These are phyloP conservation scores for Acmispon strigosus DNA, from an alignment of 306 rosid species.

Conservation along the genomic window DNA sequence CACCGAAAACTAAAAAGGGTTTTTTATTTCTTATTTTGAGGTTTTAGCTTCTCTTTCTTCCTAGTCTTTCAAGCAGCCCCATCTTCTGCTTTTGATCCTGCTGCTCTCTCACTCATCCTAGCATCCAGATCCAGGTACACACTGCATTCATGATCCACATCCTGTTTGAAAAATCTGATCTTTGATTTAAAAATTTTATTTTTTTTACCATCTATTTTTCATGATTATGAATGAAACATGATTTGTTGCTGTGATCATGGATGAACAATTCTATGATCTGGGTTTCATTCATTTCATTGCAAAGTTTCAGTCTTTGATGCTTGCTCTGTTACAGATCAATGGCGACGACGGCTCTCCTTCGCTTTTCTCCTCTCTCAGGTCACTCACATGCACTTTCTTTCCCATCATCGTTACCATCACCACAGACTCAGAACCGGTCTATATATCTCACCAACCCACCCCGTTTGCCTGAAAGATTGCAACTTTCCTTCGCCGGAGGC, in stretches of 20 bases:
- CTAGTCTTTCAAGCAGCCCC: neutral
- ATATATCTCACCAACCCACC: slow-evolving; percentile 23
- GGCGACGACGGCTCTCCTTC: slow-evolving; percentile 59
- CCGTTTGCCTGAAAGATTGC: slow-evolving; percentile 24
- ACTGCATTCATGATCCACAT: neutral
- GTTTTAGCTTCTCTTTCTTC: slow-evolving; percentile 18
- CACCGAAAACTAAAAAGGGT: neutral
- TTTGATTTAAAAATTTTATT: neutral
- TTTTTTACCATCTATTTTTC: neutral
- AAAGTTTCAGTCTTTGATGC: slow-evolving; percentile 1
- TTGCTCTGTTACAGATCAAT: slow-evolving; percentile 33
- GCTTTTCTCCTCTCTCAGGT: slow-evolving; percentile 40
- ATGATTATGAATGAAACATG: neutral
- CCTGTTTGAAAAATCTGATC: neutral
- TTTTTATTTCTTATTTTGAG: neutral
- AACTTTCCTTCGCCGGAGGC: slow-evolving; percentile 48
- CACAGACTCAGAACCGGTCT: slow-evolving; percentile 26
- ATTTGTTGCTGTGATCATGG: neutral
- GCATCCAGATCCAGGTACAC: slow-evolving; percentile 23
- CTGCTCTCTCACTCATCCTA: neutral
- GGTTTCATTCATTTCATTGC: neutral
- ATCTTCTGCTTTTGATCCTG: neutral
- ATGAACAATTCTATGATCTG: neutral
- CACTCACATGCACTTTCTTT: slow-evolving; percentile 29
- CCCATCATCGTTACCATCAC: slow-evolving; percentile 19